Evolutionary conservation across 495 filamentous ascomycete species (phyloP), one percentile per base, ranked within the genome.

Genomic region (Sphaerosporella brunnea): DNA sequence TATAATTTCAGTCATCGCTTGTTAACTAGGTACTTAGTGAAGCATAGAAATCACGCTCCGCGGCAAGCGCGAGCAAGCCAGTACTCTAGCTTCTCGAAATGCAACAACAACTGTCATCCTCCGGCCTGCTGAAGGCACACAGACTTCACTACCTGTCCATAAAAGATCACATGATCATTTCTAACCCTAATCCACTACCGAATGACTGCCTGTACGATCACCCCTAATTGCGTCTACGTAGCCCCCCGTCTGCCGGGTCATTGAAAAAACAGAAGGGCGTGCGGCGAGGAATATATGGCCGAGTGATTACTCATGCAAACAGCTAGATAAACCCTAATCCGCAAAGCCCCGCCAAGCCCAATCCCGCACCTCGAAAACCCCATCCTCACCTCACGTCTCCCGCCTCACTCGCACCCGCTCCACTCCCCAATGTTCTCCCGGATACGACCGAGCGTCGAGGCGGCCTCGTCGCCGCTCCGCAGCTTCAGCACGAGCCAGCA

Each of bases 401-500:
- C 21, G 19, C 41, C 24, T n/a, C 41, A n/a, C n/a, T n/a, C n/a
- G n/a, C n/a, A n/a, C 10, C 41, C 19, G 4, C 23, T 11, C n/a
- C 20, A 24, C 24, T 13, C 24, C 41, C 23, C 41, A 11, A 44
- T 44, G 41, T 44, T 44, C 23, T 39, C 36, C 5, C 13, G 36
- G 13, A 7, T 16, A 20, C 36, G 5, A 7, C 11, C 7, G 13
- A 7, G 21, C 41, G 8, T 2, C 19, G 21, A 15, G 25, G 16
- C 9, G 10, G n/a, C n/a, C n/a, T n/a, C n/a, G n/a, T n/a, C n/a
- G n/a, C 44, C 34, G 23, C 7, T 21, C 45, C 45, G 45, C 34
- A 23, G 9, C 16, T 39, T 48, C 45, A 38, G 16, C 45, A 48
- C 18, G 11, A 39, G 19, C 16, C 1, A 30, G n/a, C 34, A 13